These are phyloP conservation scores for Xerocomus potaroensis DNA, from an alignment of 768 basidiomycete species.

Conservation along the genomic window DNA sequence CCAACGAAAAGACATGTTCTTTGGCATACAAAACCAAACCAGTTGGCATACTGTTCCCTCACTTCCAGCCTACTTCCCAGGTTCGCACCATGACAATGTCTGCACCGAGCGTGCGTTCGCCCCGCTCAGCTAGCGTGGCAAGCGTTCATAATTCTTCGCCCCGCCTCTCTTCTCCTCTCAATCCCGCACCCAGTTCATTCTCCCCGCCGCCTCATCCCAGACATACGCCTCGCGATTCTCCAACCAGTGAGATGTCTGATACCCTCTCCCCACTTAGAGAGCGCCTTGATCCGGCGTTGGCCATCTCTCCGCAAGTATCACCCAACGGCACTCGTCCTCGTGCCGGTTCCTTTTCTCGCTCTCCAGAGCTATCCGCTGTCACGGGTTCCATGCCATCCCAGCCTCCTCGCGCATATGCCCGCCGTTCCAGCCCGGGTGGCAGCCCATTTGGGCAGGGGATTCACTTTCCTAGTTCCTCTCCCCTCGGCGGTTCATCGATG, in stretches of 20 bases:
- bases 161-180: conserved; percentile 24
- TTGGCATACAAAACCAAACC: conserved; percentile 11
- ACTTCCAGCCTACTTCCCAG: background rate
- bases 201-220: background rate
- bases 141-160: conserved; percentile 12
- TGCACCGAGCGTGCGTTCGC: conserved; percentile 6
- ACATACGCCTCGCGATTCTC: conserved; percentile 6
- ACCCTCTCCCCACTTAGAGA: conserved; percentile 19
- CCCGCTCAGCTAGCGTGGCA: conserved; percentile 8
- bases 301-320: conserved; percentile 1
- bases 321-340: background rate
- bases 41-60: conserved; percentile 5
- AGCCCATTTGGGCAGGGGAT: conserved; percentile 10
- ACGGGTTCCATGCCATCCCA: background rate
- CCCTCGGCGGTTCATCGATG: conserved; percentile 4
- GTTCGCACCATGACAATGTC: conserved; percentile 3
- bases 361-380: conserved; percentile 13
- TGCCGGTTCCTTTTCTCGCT: conserved; percentile 13
- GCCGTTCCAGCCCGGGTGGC: conserved; percentile 7
- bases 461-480: conserved; percentile 10
- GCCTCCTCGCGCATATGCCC: conserved; percentile 2
- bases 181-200: conserved; percentile 14
- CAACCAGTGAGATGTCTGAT: conserved; percentile 10
- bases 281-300: conserved; percentile 2
- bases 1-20: conserved; percentile 15